Evolutionary conservation across 352 stramenopile genomes (phyloP), one percentile per base, ranked within the genome.

Genomic region (Pythium chondricola): DNA sequence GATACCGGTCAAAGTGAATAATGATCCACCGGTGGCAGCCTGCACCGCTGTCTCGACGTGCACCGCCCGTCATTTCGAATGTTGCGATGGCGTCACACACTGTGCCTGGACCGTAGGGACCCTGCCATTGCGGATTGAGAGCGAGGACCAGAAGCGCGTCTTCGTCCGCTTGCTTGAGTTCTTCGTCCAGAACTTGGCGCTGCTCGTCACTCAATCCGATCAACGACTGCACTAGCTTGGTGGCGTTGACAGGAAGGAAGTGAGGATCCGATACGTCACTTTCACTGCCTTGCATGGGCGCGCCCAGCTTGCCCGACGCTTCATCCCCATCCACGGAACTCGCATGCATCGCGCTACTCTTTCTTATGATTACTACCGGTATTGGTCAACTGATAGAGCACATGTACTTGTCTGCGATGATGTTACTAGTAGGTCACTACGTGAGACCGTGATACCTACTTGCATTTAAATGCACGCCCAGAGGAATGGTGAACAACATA

Each of bases 71-170:
- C 49, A 50, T 57, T 50, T 40, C 49, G 44, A 51, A 51, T 50
- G 49, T 57, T 50, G 49, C 49, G 42, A 57, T 57, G 39, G 40
- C 40, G 49, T 57, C 49, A 57, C 39, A 57, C 36, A 57, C 49
- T 43, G 49, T 50, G 7, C 4, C 39, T 6, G 26, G 39, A 50
- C 29, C 49, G 31, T 44, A 39, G 14, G 35, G 39, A 44, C 49
- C 49, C 36, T 22, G 49, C 49, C 49, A 57, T 43, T 50, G 43
- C 30, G 49, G 49, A 57, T 57, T 57, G 39, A 57, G 37, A 32
- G 29, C 30, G 14, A 57, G 49, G 31, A 50, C 49, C 30, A 57
- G 49, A 49, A 57, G 49, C 4, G 49, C 11, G 37, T 50, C 49
- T 57, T 49, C 49, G 33, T 50, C 49, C 42, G 49, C 44, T 57